Evolutionary conservation across 78 protist species (phyloP).

Genomic region (Dictyostelium purpureum): DNA sequence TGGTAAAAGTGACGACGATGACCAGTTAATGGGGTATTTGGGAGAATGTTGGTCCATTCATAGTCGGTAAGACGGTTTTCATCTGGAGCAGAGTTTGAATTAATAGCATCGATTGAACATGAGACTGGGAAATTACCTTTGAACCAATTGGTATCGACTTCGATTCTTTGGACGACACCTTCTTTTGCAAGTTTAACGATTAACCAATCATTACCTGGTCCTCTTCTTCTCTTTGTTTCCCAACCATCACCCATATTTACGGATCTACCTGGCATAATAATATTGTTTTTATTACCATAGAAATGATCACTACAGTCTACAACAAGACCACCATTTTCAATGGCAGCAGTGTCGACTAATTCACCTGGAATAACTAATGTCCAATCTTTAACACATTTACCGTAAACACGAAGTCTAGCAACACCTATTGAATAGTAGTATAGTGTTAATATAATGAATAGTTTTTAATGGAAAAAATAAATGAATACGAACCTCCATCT

Average conservation of each 20-base stretch:
- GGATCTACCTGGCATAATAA: constrained; percentile 87
- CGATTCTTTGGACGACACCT: constrained; percentile 55
- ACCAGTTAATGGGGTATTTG: constrained; percentile 59
- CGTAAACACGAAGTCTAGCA: constrained; percentile 84
- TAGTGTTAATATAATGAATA: too few species aligned
- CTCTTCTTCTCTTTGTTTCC: constrained; percentile 83
- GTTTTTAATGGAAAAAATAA: too few species aligned
- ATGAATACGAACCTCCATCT: too few species aligned
- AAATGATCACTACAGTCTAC: constrained; percentile 64
- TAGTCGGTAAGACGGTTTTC: background rate
- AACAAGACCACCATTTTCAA: constrained; percentile 82
- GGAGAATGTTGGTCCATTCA: constrained; percentile 26
- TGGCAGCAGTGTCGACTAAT: constrained; percentile 78
- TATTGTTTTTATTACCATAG: constrained; percentile 86
- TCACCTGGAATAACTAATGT: constrained; percentile 49
- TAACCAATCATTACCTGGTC: constrained; percentile 85
- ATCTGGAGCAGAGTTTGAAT: background rate
- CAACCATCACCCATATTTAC: constrained; percentile 93
- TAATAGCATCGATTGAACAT: constrained; percentile 58
- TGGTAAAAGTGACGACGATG: constrained; percentile 65
- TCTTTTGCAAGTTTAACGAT: constrained; percentile 66
- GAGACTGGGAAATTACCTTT: constrained; percentile 90
- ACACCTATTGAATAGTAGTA: too few species aligned
- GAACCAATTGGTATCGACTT: constrained; percentile 89
- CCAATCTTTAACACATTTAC: constrained; percentile 63